Evolutionary conservation across 768 basidiomycete genomes (phyloP), one percentile per base, ranked within the genome.

Genomic region (Termitomyces sp.): DNA sequence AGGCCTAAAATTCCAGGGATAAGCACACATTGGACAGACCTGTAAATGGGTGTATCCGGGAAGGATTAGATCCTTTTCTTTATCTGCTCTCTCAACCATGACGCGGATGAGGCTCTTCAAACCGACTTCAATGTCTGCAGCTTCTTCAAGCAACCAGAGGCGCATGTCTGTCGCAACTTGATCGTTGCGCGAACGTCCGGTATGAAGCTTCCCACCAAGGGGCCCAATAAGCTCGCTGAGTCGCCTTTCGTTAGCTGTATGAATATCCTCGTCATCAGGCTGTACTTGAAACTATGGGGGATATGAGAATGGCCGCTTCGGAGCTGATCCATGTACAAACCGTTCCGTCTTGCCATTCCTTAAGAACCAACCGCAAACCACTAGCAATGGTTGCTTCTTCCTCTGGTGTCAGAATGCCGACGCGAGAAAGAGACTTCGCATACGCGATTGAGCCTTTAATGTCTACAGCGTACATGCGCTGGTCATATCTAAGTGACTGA

Each of bases 91-190:
- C 68, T 94, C 92, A 14, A 92, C 88, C 79, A 98, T 88, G 66
- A 98, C 94, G 40, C 83, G 85, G 57, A 99, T 82, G 20, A 98
- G 82, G 4, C 81, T 89, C 70, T 87, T 87, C 55, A 98, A 79
- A 60, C 86, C 79, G 48, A 77, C 68, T 70, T 90, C 85, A 53
- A 96, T 81, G 43, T 84, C 83, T 40, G 75, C 72, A 20, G 90
- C 87, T 70, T 96, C 84, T 49, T 89, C 86, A 25, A 97, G 79
- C 20, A 99, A 83, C 97, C 97, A 99, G 12, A 99, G 75, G 36
- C 97, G 88, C 91, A 98, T 92, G 71, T 99, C 97, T 1, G 97
- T 99, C 4, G 96, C 95, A 63, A 98, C 96, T 73, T 99, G 97
- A 72, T 99, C 97, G 73, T 99, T 99, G 57, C 97, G 85, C 55